Conservation (phyloP, 805 yeast species). For the Candida easanensis region DNA sequence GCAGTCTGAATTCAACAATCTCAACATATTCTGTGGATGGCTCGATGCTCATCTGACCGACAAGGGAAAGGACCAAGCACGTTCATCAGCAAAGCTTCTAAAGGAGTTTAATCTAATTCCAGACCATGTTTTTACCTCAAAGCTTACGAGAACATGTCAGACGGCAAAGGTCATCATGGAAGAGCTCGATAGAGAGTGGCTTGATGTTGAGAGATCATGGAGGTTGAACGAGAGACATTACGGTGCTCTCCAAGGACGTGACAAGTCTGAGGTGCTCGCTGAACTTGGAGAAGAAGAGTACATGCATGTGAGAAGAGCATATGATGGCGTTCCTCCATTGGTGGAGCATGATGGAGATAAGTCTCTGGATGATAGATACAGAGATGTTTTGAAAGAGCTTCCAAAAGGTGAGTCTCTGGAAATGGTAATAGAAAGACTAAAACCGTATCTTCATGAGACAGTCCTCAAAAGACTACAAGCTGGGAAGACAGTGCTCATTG, state of each 20-base stretch:
- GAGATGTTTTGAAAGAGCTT: slow-evolving; percentile 37
- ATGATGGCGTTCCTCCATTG: slow-evolving; percentile 65
- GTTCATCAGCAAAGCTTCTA: slow-evolving; percentile 58
- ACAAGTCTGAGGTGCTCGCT: slow-evolving; percentile 62
- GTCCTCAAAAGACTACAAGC: slow-evolving; percentile 48
- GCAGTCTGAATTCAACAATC: slow-evolving; percentile 75
- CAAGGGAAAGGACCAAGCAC: slow-evolving; percentile 67
- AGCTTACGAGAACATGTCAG: slow-evolving; percentile 69
- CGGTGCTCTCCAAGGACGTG: slow-evolving; percentile 77
- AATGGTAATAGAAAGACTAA: slow-evolving; percentile 66
- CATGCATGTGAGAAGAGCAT: slow-evolving; percentile 79
- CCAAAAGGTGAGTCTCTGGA: slow-evolving; percentile 74
- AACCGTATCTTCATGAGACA: slow-evolving; percentile 53
- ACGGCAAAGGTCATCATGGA: slow-evolving; percentile 67
- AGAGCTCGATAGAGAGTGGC: slow-evolving; percentile 48
- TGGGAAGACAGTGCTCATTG: slow-evolving; percentile 60
- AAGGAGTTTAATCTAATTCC: slow-evolving; percentile 47
- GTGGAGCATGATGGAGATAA: slow-evolving; percentile 37
- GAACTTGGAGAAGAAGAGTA: slow-evolving; percentile 70
- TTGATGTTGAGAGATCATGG: slow-evolving; percentile 66
- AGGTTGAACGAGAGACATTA: slow-evolving; percentile 82
- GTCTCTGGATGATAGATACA: slow-evolving; percentile 33
- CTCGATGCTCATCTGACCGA: slow-evolving; percentile 69
- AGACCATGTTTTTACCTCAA: slow-evolving; percentile 66
- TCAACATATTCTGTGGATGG: slow-evolving; percentile 83